A percentile compares a stretch with the other conserved stretches of the same genome.
Conservation (phyloP, 768 basidiomycete genomes). For the Pulveroboletus sp. region DNA sequence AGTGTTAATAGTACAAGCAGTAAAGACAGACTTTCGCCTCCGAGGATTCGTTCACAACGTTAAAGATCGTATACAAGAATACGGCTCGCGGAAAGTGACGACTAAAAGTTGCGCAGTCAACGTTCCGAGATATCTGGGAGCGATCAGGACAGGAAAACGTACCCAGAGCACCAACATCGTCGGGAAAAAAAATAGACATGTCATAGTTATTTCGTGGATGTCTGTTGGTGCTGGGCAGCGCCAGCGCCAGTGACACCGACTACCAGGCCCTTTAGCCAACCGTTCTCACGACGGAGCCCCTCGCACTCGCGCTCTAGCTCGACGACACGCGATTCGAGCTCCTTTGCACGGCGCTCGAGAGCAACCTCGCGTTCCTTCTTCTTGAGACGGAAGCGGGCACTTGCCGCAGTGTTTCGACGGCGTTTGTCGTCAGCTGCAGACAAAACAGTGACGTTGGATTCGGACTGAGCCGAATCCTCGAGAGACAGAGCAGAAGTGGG, state of each 20-base stretch:
- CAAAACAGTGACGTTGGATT: slow-evolving; percentile 23
- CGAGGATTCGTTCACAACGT: neutral
- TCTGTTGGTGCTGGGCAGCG: slow-evolving; percentile 30
- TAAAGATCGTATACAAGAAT: neutral
- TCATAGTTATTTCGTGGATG: slow-evolving; percentile 14
- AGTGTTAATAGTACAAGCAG: slow-evolving; percentile 20
- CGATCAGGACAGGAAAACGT: neutral
- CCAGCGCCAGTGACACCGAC: slow-evolving; percentile 80
- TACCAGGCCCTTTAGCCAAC: slow-evolving; percentile 87
- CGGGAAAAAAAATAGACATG: neutral
- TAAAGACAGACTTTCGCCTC: neutral
- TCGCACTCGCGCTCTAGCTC: slow-evolving; percentile 92
- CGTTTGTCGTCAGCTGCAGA: slow-evolving; percentile 82
- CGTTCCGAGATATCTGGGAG: neutral
- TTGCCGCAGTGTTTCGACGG: slow-evolving; percentile 89
- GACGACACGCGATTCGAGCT: slow-evolving; percentile 70
- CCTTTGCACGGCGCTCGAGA: slow-evolving; percentile 78
- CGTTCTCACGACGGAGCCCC: slow-evolving; percentile 80
- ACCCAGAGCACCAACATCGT: neutral
- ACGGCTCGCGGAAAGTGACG: neutral
- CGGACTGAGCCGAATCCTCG: slow-evolving; percentile 23
- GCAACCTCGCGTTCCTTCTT: slow-evolving; percentile 95
- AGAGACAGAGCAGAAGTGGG: slow-evolving; percentile 29
- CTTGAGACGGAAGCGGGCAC: slow-evolving; percentile 89
- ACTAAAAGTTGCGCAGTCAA: slow-evolving; percentile 1